A percentile compares a stretch with the other conserved stretches of the same genome.
Conservation (phyloP, 768 basidiomycete genomes). For the Naematelia encephala region DNA sequence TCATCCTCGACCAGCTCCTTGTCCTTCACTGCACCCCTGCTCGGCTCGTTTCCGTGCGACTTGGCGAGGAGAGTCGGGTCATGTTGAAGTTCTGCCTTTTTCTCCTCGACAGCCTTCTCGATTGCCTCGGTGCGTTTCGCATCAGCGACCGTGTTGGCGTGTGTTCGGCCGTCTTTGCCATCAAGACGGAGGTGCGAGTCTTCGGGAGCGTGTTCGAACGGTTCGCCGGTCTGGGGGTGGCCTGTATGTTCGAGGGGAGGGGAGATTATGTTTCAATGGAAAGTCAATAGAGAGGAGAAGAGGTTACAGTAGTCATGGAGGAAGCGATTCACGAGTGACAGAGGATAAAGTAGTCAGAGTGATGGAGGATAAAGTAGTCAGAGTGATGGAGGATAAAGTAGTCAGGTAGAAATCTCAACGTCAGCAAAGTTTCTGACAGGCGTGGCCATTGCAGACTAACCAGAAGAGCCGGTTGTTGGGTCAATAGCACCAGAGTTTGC, state of each 20-base stretch:
- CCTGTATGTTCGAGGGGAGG: constrained; percentile 19
- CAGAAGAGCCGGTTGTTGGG: constrained; percentile 35
- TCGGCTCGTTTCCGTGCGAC: constrained; percentile 46
- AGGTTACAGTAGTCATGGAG: too few species aligned
- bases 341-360: too few species aligned
- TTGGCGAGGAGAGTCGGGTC: constrained; percentile 44
- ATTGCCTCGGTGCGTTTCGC: constrained; percentile 43
- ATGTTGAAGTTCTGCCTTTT: constrained; percentile 18
- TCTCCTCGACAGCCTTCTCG: constrained; percentile 42
- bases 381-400: too few species aligned
- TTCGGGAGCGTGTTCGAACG: constrained; percentile 34
- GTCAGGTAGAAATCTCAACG: too few species aligned
- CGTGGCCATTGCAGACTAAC: too few species aligned
- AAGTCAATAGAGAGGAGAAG: neutral
- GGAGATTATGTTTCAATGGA: neutral
- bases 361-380: too few species aligned
- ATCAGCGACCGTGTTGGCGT: constrained; percentile 43
- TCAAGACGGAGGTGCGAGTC: constrained; percentile 44
- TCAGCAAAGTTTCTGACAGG: too few species aligned
- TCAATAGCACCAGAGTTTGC: constrained; percentile 39
- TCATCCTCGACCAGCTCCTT: constrained; percentile 46
- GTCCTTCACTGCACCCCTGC: constrained; percentile 46
- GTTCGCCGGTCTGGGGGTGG: constrained; percentile 45
- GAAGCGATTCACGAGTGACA: too few species aligned
- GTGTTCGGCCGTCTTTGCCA: constrained; percentile 44